Evolutionary conservation across 2,329 filamentous ascomycete genomes (phyloP), one percentile per base, ranked within the genome.

Genomic region (Colletotrichum plurivorum): DNA sequence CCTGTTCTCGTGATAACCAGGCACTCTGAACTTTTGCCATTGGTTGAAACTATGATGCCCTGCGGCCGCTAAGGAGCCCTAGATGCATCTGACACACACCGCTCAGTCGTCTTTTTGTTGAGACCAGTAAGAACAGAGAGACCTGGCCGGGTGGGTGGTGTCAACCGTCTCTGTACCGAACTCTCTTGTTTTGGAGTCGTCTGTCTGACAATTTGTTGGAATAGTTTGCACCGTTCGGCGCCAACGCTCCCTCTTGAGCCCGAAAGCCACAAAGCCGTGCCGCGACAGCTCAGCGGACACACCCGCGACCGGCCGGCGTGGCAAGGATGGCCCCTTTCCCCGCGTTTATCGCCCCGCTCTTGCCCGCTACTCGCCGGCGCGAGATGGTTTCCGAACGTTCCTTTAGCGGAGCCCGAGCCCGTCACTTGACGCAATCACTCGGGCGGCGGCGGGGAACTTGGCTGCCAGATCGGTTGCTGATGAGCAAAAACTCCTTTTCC

Each of bases 51-150:
- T 7, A 9, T 31, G 25, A 45, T 67, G 20, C 16, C 31, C 45
- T 69, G 63, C 67, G 67, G 62, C 67, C 67, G 56, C 67, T 69
- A 69, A 66, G 36, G 36, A 25, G 63, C 53, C 45, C 46, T 22
- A 49, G 63, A 70, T 70, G 67, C 64, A 63, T 68, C 57, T 70
- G 67, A 70, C 67, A 70, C 67, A 70, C 67, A 70, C 67, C 67
- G 67, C 67, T 63, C 57, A 63, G 62, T 36, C 45, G 56, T 20
- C 56, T 55, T 69, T 69, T 60, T 69, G 67, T 61, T 67, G 67
- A 69, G 67, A 41, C 67, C 63, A 69, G 49, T 67, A 16, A 61
- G 45, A 41, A 49, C 25, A 39, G 55, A 45, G 55, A 43, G 20
- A 27, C 49, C n/a, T 55, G 55, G 25, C 62, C 31, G 54, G 43